phyloP scores from a whole-genome alignment of 192 early-diverging fungal genomes.

The Gonapodya sp. region DNA sequence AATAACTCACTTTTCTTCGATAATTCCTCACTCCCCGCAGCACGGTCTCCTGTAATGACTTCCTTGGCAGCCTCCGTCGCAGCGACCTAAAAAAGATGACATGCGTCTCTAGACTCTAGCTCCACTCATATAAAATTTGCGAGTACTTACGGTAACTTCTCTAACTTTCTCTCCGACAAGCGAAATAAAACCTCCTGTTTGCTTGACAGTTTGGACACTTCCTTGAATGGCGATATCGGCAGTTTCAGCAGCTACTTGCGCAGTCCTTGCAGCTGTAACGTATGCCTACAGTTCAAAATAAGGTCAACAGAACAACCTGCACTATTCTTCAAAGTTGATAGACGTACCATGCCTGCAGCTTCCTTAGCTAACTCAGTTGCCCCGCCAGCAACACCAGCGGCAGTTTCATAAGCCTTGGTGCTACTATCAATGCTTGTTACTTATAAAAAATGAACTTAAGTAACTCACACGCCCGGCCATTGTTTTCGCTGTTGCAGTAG shows the following conservation, averaged over 20 bases:
- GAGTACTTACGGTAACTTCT: background rate
- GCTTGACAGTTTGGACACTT: background rate
- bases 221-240: background rate
- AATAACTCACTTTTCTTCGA: background rate
- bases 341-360: background rate
- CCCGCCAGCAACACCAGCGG: background rate
- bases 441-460: too few relatives aligned
- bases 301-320: too few relatives aligned
- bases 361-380: background rate
- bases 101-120: background rate
- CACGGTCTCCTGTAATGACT: background rate
- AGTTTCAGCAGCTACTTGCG: background rate
- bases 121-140: background rate
- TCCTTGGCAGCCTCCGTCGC: background rate
- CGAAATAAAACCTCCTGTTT: background rate
- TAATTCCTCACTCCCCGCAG: background rate
- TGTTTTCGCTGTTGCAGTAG: background rate
- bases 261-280: background rate
- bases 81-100: background rate
- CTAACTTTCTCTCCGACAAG: background rate
- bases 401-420: background rate
- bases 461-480: background rate
- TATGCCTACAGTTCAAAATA: background rate
- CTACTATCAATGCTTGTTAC: too few relatives aligned
- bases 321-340: too few relatives aligned